phyloP scores from a whole-genome alignment of 1,139 yeast genomes.

The Yamadazyma oceani region DNA sequence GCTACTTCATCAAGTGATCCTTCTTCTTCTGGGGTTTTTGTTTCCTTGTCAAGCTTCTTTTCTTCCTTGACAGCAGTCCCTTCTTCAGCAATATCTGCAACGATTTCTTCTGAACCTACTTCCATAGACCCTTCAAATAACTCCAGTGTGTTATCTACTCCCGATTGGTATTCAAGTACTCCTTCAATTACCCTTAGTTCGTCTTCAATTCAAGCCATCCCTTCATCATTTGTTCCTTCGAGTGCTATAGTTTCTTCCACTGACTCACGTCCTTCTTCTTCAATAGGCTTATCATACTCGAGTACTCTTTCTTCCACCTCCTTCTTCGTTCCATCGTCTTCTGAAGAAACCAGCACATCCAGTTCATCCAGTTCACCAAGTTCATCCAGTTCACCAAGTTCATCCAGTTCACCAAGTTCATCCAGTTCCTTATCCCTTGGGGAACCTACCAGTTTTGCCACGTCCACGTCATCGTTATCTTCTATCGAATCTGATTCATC shows the following conservation, averaged over 20 bases:
- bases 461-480: neutral
- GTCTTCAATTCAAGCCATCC: slow-evolving; percentile 2
- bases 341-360: neutral
- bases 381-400: too few relatives aligned
- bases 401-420: neutral
- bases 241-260: slow-evolving; percentile 1
- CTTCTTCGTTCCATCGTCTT: neutral
- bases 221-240: slow-evolving; percentile 1
- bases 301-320: slow-evolving; percentile 2
- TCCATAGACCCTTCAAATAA: neutral
- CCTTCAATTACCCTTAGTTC: slow-evolving; percentile 2
- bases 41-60: neutral
- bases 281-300: neutral
- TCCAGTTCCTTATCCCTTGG: slow-evolving; percentile 3
- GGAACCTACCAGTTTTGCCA: slow-evolving; percentile 1
- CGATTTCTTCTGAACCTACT: too few relatives aligned
- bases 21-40: neutral
- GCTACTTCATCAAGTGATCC: neutral
- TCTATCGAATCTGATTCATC: neutral
- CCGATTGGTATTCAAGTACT: neutral
- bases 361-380: neutral
- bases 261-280: neutral
- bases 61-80: neutral
- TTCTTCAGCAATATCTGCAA: neutral
- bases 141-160: neutral